These are phyloP conservation scores for Pestalotiopsis sp. DNA, from an alignment of 2,329 filamentous ascomycete species.

Conservation along the genomic window DNA sequence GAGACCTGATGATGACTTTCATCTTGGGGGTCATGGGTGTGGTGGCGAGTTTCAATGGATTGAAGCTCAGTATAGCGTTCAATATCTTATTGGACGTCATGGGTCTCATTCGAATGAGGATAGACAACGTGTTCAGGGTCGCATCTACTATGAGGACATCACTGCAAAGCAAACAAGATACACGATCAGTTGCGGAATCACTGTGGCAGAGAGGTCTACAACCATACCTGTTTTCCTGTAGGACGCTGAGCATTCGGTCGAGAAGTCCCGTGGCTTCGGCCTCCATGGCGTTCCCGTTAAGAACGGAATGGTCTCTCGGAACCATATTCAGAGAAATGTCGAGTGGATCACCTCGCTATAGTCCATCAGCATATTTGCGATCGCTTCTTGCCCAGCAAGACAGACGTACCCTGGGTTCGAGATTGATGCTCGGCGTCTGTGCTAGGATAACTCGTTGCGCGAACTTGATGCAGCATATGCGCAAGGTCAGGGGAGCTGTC, in stretches of 20 bases:
- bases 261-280: slow-evolving; percentile 90
- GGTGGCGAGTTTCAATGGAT: slow-evolving; percentile 80
- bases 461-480: slow-evolving; percentile 97
- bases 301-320: slow-evolving; percentile 77
- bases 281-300: slow-evolving; percentile 81
- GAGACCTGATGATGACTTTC: slow-evolving; percentile 84
- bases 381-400: slow-evolving; percentile 12
- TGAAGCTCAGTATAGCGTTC: slow-evolving; percentile 85
- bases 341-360: slow-evolving; percentile 48
- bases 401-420: slow-evolving; percentile 76
- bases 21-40: slow-evolving; percentile 76
- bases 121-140: slow-evolving; percentile 84
- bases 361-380: slow-evolving; percentile 4
- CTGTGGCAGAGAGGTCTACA: neutral
- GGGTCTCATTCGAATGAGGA: slow-evolving; percentile 80
- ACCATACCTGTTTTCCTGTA: slow-evolving; percentile 85
- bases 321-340: slow-evolving; percentile 89
- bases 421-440: slow-evolving; percentile 81
- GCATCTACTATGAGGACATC: slow-evolving; percentile 89
- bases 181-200: neutral
- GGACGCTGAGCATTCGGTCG: slow-evolving; percentile 80
- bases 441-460: slow-evolving; percentile 90
- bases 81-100: slow-evolving; percentile 84
- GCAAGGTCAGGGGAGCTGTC: slow-evolving; percentile 71
- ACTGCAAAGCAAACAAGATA: slow-evolving; percentile 45